Evolutionary conservation across 2,329 filamentous ascomycete species (phyloP), one percentile per base, ranked within the genome.

Genomic region (Geosmithia flava): DNA sequence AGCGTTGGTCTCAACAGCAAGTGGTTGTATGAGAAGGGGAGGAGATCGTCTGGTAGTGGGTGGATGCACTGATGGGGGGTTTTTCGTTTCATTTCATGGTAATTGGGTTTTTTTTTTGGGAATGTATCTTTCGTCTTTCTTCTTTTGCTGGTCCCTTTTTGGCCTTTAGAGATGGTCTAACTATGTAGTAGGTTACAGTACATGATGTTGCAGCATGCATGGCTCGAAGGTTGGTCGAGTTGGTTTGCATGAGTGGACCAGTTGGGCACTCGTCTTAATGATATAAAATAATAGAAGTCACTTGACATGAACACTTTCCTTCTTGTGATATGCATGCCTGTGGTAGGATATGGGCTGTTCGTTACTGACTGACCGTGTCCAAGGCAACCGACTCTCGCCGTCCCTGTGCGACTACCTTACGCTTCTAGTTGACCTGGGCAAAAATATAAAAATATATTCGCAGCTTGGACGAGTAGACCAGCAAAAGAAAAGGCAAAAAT

Each of bases 11-110:
- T 96, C 59, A 96, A 91, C 65, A 95, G 81, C 68, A 95, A 93
- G 68, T 97, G 91, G 91, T 66, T 96, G 51, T 97, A 95, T 60
- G 88, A 96, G 65, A 87, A 82, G 66, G 84, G 85, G 57, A 70
- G 81, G 61, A 62, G 80, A 61, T 68, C 75, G 55, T 70, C 73
- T 47, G 62, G 69, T 11, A 71, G 62, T 48, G 58, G 64, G 30
- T 72, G 30, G 27, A 45, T 45, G 44, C 44, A 45, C 16, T 45
- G 20, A 45, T 23, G 29, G 15, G 43, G 6, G n/a, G 44, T 45
- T 37, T 30, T 20, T 37, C 8, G 10, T 17, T 45, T 33, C 17
- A n/a, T 19, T 48, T 44, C 33, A 48, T 48, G 50, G 50, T 48
- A 45, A 46, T 48, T 30, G 44, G 46, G 33, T 11, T 37, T 37